phyloP scores from a whole-genome alignment of 306 rosid species.

The Biancaea sappan region DNA sequence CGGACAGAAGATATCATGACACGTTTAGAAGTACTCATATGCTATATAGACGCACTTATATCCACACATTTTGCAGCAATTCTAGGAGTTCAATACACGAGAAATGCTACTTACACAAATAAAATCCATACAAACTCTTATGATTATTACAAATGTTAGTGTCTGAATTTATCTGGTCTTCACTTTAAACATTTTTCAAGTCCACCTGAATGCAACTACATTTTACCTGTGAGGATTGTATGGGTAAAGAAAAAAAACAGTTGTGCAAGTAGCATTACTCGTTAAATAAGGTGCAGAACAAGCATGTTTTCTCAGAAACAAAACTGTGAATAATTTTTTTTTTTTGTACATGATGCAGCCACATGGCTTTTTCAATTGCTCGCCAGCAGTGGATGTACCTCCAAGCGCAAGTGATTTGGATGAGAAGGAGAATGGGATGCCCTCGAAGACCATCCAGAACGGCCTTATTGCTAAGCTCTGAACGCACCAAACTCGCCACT shows the following conservation, averaged over 20 bases:
- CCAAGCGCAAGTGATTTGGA: conserved; percentile 66
- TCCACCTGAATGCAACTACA: neutral
- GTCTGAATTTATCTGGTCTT: neutral
- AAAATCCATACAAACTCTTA: neutral
- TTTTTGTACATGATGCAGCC: conserved; percentile 56
- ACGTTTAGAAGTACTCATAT: neutral
- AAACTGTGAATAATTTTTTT: neutral
- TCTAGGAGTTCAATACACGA: neutral
- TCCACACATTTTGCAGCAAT: neutral
- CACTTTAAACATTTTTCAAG: neutral
- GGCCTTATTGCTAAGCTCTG: conserved; percentile 65
- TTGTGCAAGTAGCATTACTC: neutral
- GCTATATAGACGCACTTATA: neutral
- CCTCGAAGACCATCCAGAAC: conserved; percentile 61
- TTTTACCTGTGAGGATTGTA: neutral
- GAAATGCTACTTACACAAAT: neutral
- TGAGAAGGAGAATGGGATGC: conserved; percentile 57
- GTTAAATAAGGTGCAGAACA: neutral
- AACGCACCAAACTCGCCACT: conserved; percentile 21
- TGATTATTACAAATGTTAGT: neutral
- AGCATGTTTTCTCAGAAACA: neutral
- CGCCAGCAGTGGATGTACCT: conserved; percentile 76
- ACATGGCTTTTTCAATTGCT: conserved; percentile 80
- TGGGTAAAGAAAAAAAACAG: neutral
- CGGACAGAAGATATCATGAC: neutral